phyloP scores from a whole-genome alignment of 129 eudicot species.

The Helianthus annuus region HanXRQr2.0-SUNRISE NC_035448.2:81114125-81114624 shows the following conservation, averaged over 20 bases:
- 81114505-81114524: too few species aligned
- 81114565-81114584: too few species aligned
- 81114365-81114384: too few species aligned
- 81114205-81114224: conserved; percentile 69
- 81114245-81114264: conserved; percentile 55
- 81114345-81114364: neutral
- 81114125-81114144: neutral
- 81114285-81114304: conserved; percentile 10
- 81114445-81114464: too few species aligned
- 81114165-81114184: neutral
- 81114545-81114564: too few species aligned
- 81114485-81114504: too few species aligned
- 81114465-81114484: too few species aligned
- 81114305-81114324: conserved; percentile 12
- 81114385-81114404: neutral
- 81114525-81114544: too few species aligned
- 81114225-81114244: conserved; percentile 67
- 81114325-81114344: neutral
- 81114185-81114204: too few species aligned
- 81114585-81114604: too few species aligned
- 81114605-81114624: too few species aligned
- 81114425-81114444: too few species aligned
- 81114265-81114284: conserved; percentile 16
- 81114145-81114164: neutral
- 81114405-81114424: neutral